These are phyloP conservation scores for Xylaria sp. DNA, from an alignment of 2,329 filamentous ascomycete genomes.

Conservation along the genomic window DNA sequence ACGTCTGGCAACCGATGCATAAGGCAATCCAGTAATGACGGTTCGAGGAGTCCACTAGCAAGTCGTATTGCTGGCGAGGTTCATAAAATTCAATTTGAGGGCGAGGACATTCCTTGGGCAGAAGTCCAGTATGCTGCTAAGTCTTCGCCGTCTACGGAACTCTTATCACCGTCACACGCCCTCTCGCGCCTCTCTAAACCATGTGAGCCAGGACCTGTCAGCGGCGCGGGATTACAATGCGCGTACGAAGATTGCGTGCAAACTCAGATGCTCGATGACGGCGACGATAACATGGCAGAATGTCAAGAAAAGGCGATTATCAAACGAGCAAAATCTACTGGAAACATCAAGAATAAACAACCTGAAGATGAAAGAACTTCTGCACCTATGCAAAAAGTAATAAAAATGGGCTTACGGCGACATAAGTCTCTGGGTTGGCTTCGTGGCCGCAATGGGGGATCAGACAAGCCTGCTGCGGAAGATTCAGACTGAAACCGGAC, in stretches of 20 bases:
- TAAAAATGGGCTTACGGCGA: slow-evolving; percentile 16
- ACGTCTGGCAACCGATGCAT: slow-evolving; percentile 36
- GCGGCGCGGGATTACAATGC: slow-evolving; percentile 27
- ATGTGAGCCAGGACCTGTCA: slow-evolving; percentile 20
- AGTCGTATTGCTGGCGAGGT: slow-evolving; percentile 37
- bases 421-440: slow-evolving; percentile 26
- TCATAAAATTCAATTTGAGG: slow-evolving; percentile 33
- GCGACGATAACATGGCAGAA: slow-evolving; percentile 15
- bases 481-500: not conserved
- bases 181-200: slow-evolving; percentile 23
- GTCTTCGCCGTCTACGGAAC: not conserved
- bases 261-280: slow-evolving; percentile 38
- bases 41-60: slow-evolving; percentile 30
- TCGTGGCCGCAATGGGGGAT: not conserved
- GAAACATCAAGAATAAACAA: slow-evolving; percentile 20
- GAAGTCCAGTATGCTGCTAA: slow-evolving; percentile 4
- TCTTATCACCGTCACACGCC: slow-evolving; percentile 19
- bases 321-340: slow-evolving; percentile 28
- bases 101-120: slow-evolving; percentile 8
- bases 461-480: not conserved
- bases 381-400: not conserved
- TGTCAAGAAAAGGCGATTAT: slow-evolving; percentile 4
- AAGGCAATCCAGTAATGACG: slow-evolving; percentile 23
- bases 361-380: not conserved
- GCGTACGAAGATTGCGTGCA: slow-evolving; percentile 39